Evolutionary conservation across 2,329 filamentous ascomycete genomes (phyloP), one percentile per base, ranked within the genome.

Genomic region (Botryosphaeria dothidea): DNA sequence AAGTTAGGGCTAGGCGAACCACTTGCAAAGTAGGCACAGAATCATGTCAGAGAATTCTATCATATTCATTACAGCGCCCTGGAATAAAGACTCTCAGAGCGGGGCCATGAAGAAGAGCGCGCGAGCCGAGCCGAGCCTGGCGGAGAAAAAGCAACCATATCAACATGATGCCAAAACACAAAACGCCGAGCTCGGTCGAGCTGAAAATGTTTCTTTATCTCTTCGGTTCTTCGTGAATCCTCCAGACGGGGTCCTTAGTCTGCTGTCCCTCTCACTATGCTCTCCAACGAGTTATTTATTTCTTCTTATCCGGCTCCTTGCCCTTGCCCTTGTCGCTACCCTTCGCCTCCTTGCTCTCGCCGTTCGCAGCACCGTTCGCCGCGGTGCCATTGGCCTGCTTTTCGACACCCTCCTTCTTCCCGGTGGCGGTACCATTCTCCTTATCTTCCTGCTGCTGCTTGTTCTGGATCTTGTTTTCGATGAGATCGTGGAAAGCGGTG

Each of bases 401-500:
- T 74, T 91, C 90, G 56, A 84, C 84, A 49, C 90, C 88, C 75
- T 93, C 88, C 72, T 82, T 80, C 65, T 80, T 80, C 68, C 84
- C 49, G 2, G 29, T 29, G 17, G 38, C 45, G 23, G 25, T 48
- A 11, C 36, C 57, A 23, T 66, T 66, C 72, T 98, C 94, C 81
- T 94, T 94, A 75, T 99, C 95, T 75, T 98, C 95, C 74, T 96
- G 91, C 78, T 96, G 92, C 81, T 98, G 93, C 78, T 94, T 88
- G 82, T 99, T 99, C 83, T 98, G 94, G 71, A 98, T 97, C 86
- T 99, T 99, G 84, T 99, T 99, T 84, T 99, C 95, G 70, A 99
- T 99, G 71, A 99, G 82, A 77, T 99, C 95, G 79, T 99, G 95
- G 89, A 98, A 99, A 7, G 95, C 95, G 13, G 95, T 98, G 75